Percentiles rank a stretch among this genome's conserved stretches.
phyloP scores from a whole-genome alignment of 257 asterid genomes.

The Pogostemon cablin region DNA sequence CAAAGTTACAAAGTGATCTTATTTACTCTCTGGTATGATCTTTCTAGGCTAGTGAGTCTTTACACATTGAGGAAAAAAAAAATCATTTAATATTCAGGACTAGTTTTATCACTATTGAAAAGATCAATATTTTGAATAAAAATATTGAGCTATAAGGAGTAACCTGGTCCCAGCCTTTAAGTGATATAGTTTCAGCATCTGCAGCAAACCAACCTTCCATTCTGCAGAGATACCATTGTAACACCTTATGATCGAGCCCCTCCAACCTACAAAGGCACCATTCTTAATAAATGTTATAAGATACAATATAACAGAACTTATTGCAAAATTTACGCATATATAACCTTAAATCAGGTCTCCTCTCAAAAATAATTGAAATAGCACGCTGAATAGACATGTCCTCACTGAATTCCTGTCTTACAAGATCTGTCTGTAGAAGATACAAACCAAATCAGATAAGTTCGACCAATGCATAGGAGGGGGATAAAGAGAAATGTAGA shows the following conservation, averaged over 20 bases:
- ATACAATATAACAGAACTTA: background rate
- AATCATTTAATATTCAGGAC: constrained; percentile 1
- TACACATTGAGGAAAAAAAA: background rate
- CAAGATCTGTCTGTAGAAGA: constrained; percentile 60
- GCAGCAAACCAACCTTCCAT: constrained; percentile 99
- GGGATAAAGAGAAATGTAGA: background rate
- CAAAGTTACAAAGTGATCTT: background rate
- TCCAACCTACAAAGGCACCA: constrained; percentile 60
- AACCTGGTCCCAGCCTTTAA: constrained; percentile 96
- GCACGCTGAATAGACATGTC: constrained; percentile 89
- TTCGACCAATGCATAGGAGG: constrained; percentile 7
- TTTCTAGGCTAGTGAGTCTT: background rate
- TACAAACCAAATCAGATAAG: constrained; percentile 20
- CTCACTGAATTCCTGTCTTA: constrained; percentile 70
- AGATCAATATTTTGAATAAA: background rate
- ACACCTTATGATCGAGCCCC: constrained; percentile 75
- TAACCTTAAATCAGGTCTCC: constrained; percentile 90
- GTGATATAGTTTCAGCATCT: constrained; percentile 93
- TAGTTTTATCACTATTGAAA: constrained; percentile 13
- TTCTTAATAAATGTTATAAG: constrained; percentile 12
- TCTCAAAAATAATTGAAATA: constrained; percentile 72
- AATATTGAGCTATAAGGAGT: constrained; percentile 15
- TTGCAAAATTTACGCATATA: background rate
- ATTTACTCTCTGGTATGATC: background rate
- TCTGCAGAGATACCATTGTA: constrained; percentile 97